Evolutionary conservation across 2,329 filamentous ascomycete genomes (phyloP).

Genomic region (Alternaria infectoria): DNA sequence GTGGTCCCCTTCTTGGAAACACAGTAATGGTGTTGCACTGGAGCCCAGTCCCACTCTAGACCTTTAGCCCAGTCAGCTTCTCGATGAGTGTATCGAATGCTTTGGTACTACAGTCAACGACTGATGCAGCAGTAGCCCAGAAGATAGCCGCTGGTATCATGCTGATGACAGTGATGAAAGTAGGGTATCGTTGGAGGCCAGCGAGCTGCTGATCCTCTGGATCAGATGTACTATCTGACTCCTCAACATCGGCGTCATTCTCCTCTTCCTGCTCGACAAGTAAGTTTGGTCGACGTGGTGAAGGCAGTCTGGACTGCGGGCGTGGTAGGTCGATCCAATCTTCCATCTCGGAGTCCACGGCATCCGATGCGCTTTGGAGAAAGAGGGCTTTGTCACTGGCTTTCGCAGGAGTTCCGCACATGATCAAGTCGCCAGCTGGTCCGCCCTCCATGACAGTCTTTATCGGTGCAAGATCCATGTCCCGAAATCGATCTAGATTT

Average conservation of each 20-base stretch:
- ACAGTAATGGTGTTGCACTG: neutral
- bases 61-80: slow-evolving; percentile 7
- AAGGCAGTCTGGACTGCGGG: neutral
- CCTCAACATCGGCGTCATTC: neutral
- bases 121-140: slow-evolving; percentile 20
- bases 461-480: slow-evolving; percentile 30
- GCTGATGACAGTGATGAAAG: slow-evolving; percentile 32
- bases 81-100: slow-evolving; percentile 16
- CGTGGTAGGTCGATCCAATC: neutral
- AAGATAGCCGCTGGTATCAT: slow-evolving; percentile 37
- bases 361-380: neutral
- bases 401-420: slow-evolving; percentile 8
- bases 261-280: slow-evolving; percentile 1
- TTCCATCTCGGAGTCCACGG: neutral
- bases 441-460: slow-evolving; percentile 22
- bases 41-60: neutral
- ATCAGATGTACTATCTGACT: neutral
- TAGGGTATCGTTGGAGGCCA: slow-evolving; percentile 17
- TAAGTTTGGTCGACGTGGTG: neutral
- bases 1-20: neutral
- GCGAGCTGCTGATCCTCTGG: slow-evolving; percentile 10
- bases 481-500: slow-evolving; percentile 19
- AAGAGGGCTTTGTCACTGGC: neutral
- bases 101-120: slow-evolving; percentile 7
- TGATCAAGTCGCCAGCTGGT: slow-evolving; percentile 23